Conservation (phyloP, 1,284 basidiomycete genomes). For the Tylopilus orsonianus region DNA sequence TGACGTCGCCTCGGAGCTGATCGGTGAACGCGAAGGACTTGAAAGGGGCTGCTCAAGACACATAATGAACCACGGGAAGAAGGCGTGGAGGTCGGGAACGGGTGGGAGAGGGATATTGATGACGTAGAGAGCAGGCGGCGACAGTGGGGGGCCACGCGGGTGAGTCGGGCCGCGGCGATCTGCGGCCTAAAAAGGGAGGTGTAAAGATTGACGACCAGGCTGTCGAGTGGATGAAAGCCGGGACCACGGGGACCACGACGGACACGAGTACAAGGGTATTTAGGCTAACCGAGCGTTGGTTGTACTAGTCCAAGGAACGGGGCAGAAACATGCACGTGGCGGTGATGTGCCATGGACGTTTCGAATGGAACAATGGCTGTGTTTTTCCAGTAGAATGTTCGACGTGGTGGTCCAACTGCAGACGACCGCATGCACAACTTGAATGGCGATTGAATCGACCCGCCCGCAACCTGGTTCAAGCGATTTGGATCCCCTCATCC, state of each 20-base stretch:
- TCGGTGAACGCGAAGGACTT: conserved; percentile 7
- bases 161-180: conserved; percentile 24
- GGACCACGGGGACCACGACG: not conserved
- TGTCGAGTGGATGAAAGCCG: not conserved
- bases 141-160: not conserved
- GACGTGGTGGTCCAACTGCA: not conserved
- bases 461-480: not conserved
- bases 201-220: not conserved
- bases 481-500: not conserved
- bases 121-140: conserved; percentile 10
- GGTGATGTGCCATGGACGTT: conserved; percentile 16
- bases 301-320: no score
- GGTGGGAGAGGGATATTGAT: conserved; percentile 8
- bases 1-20: conserved; percentile 6
- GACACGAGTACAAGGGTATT: conserved; percentile 1
- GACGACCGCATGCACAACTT: conserved; percentile 2
- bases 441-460: not conserved
- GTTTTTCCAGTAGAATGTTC: conserved; percentile 36
- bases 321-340: no score
- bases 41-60: conserved; percentile 6
- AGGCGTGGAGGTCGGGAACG: conserved; percentile 17
- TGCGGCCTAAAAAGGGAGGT: conserved; percentile 27
- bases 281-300: not conserved
- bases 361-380: conserved; percentile 29
- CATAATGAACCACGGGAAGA: conserved; percentile 25